These are phyloP conservation scores for Candida gorgasii DNA, from an alignment of 805 yeast species.

Conservation along the genomic window DNA sequence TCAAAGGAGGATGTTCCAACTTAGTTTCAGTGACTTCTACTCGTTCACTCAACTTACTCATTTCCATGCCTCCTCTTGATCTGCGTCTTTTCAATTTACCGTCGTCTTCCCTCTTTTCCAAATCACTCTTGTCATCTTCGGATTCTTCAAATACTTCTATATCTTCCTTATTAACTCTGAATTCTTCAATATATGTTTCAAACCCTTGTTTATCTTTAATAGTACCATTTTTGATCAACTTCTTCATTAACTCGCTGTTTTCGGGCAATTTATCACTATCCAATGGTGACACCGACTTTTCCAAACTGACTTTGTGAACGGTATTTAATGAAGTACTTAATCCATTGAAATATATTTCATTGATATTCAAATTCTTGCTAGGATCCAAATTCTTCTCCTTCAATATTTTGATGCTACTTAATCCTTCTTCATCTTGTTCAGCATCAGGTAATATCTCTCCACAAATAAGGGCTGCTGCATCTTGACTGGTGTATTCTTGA, in stretches of 20 bases:
- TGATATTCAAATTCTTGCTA: conserved; percentile 39
- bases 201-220: conserved; percentile 24
- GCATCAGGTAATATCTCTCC: conserved; percentile 55
- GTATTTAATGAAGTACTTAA: conserved; percentile 29
- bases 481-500: conserved; percentile 70
- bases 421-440: conserved; percentile 59
- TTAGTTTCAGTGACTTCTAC: conserved; percentile 1
- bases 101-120: conserved; percentile 9
- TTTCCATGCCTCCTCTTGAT: conserved; percentile 17
- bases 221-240: conserved; percentile 31
- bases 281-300: conserved; percentile 18
- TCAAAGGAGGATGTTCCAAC: conserved; percentile 12
- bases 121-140: conserved; percentile 18
- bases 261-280: conserved; percentile 12
- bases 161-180: conserved; percentile 7
- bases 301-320: conserved; percentile 20
- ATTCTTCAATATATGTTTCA: conserved; percentile 12
- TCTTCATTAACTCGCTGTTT: conserved; percentile 36
- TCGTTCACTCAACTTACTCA: conserved; percentile 9
- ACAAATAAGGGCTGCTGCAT: conserved; percentile 69
- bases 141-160: conserved; percentile 33
- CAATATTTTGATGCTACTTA: conserved; percentile 36
- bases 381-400: conserved; percentile 41
- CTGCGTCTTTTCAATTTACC: conserved; percentile 14
- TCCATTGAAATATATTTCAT: conserved; percentile 37